Base-by-base conservation (phyloP, 1,284 basidiomycete genomes). In the Ustilago nuda region DNA sequence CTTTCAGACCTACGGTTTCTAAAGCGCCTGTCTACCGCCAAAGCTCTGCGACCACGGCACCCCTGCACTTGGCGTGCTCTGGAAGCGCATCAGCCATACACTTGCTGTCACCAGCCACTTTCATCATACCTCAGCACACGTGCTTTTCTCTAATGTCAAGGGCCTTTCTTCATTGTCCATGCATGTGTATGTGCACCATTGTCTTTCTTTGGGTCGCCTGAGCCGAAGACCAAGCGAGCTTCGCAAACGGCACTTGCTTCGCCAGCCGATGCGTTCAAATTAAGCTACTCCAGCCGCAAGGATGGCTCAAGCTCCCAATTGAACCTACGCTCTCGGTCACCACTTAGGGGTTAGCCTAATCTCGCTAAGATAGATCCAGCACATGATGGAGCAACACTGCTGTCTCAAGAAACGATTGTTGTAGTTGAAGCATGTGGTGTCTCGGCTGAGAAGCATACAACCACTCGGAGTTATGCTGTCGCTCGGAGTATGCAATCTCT, bases 121-220 rank as follows among this genome's bases (percentile, higher is more conserved):
- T 27, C 23, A 27, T 13, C 36, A 37, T 37, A 37, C 36, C 36
- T 37, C 39, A 41, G 39, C 39, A 45, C 43, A 45, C 7, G 7
- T 45, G n/a, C 43, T n/a, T 19, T 11, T 45, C 43, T 45, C 39
- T 41, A 41, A 41, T 41, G 39, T 41, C 39, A 41, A 41, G 39
- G 39, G 12, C 39, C 39, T 15, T 17, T 17, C 15, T 15, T 41
- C 6, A 8, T 45, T 45, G n/a, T 19, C 13, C 43, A 19, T 45
- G 43, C 43, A 19, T 45, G 13, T 19, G 43, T 45, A 8, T 45
- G 43, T 45, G 43, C 43, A 45, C 43, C 43, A 17, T 17, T 13
- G 7, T 3, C n/a, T 11, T 19, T 45, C n/a, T 17, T 45, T 45
- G 7, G n/a, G 15, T 41, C 39, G 39, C 12, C 1, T 8, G n/a